Base-by-base conservation (phyloP, 345 rosid species). In the Schrenkiella parvula region DNA sequence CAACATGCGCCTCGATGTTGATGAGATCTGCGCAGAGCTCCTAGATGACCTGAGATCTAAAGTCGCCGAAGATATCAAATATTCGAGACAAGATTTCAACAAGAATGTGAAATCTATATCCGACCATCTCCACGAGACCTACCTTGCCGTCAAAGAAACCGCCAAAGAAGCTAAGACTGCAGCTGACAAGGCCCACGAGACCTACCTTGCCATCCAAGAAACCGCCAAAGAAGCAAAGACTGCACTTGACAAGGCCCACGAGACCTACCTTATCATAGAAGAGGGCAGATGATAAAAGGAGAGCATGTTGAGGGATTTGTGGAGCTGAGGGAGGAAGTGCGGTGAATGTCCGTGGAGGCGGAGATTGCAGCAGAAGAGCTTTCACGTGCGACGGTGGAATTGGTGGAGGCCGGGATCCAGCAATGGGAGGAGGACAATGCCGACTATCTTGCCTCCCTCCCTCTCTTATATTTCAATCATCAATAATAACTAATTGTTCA, bases 391-490 rank as follows among this genome's bases (percentile, higher is more conserved):
- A 51, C 25, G 9, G 14, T 42, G 61, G 62, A 62, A 62, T 39
- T 71, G 62, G 75, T 72, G 19, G 62, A 63, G 23, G 69, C 55
- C 0, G 48, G 55, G 39, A 29, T 73, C 28, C 57, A 72, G 34
- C 71, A 64, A 64, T 64, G 77, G 77, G 77, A 72, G 50, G 70
- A 72, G 15, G 77, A 72, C 57, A 64, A 72, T 18, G 64, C 64
- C 26, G 64, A 72, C 47, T 72, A 72, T 35, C 28, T 72, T 23
- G 64, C 76, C 39, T 54, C 76, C 50, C 64, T 54, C 22, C 70
- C 70, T 64, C 38, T 22, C 47, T 53, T 23, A 19, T 64, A 63
- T 52, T 38, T 2, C 64, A 41, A 68, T 42, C 64, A 21, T 15
- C 72, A 9, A 21, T 15, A 64, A 9, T 13, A 39, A 22, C n/a